Evolutionary conservation across 257 asterid species (phyloP), one percentile per base, ranked within the genome.

Genomic region (Asclepias syriaca): DNA sequence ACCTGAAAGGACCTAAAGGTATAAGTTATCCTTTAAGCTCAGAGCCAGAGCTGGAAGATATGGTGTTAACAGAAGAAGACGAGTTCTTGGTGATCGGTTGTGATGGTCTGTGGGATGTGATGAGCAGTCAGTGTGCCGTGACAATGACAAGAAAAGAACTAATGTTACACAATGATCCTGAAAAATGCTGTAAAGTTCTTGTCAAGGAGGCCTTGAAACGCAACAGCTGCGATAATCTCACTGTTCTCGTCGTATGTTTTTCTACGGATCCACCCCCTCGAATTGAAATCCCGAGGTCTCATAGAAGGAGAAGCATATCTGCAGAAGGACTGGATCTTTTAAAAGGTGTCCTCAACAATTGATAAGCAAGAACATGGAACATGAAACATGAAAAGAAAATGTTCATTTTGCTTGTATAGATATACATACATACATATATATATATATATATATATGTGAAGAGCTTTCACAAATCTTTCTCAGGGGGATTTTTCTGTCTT

Each of bases 41-140:
- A 0, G 95, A 90, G 39, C 98, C 97, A 0, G 97, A 92, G 81
- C 71, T 92, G 46, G 86, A 87, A 73, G 97, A 92, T 80, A 29
- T 88, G 63, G 72, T 77, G 66, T 71, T 92, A 66, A 77, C 87
- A 4, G 95, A 86, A 68, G 97, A 90, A 81, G 98, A 92, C 8
- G 93, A 92, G 87, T 92, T 92, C 82, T 74, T 92, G 80, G 87
- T 92, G 32, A 88, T 90, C 1, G 98, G 97, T 2, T 88, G 97
- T 13, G 97, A 92, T 76, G 98, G 98, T 16, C 71, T 92, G 16
- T 92, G 98, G 98, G 97, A 92, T 53, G 95, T 92, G 14, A 92
- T 90, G 97, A 92, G 98, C 46, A 92, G 97, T 79, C 96, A 88
- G 65, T 92, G 84, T 29, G 97, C 97, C 0, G 97, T 92, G 15